Base-by-base conservation (phyloP, 768 basidiomycete species). In the Harrya chromipes region DNA sequence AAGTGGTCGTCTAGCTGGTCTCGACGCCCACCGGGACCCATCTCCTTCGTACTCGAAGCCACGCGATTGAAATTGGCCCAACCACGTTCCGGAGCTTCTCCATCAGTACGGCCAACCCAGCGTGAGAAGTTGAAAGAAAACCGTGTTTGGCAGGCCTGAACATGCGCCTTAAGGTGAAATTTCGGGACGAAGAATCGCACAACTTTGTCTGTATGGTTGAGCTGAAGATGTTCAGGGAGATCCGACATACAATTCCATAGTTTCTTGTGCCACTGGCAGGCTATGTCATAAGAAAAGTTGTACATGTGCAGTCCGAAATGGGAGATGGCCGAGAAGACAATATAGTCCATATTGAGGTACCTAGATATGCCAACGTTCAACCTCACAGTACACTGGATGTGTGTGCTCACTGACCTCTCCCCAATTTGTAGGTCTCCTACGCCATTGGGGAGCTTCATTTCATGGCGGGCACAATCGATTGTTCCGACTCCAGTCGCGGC, bases 361-460 rank as follows among this genome's bases (percentile, higher is more conserved):
- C 27, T 39, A 14, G 4, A 20, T 39, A 10, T 4, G 14, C 21
- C 4, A 39, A 21, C 12, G 12, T 21, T 5, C 12, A 21, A 9
- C 9, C 20, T 9, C 9, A 20, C 17, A 20, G 6, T 23, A 7
- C 9, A 14, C 5, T 13, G 6, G 12, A 12, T 4, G 8, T 21
- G 20, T 13, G 20, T 24, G 0, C 23, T 23, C 23, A 20, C 43
- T 16, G 4, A 50, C 43, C n/a, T 39, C 29, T 53, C 39, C 2
- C 39, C 39, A 5, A 29, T 44, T 4, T 53, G 52, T 10, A 53
- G 42, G 7, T 53, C 29, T 1, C 42, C 42, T 3, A 43, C 31
- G 6, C 29, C 42, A 0, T 4, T 20, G 3, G 29, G 42, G 14
- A 43, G 16, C 19, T 43, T 43, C 31, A 43, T 43, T 12, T 43